These are phyloP conservation scores for Fibroporia radiculosa DNA, from an alignment of 768 basidiomycete genomes.

Conservation along the genomic window DNA sequence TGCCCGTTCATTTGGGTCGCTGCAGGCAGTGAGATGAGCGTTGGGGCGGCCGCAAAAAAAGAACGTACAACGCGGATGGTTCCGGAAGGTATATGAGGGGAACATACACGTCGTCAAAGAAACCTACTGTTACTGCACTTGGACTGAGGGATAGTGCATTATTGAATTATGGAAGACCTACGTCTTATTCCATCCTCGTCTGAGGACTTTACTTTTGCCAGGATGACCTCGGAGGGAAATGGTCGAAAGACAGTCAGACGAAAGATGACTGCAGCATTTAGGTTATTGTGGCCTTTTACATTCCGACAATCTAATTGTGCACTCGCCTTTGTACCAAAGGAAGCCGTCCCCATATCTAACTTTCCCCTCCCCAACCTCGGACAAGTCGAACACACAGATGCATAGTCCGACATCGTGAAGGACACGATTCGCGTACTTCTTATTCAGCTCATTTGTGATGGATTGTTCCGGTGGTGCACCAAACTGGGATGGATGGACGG, in stretches of 20 bases:
- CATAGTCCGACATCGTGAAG: constrained; percentile 89
- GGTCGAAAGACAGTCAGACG: constrained; percentile 88
- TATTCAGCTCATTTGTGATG: constrained; percentile 80
- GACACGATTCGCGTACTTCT: constrained; percentile 91
- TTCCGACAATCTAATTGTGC: no score
- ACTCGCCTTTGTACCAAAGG: constrained; percentile 86
- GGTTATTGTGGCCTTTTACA: not conserved
- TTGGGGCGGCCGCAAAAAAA: not conserved
- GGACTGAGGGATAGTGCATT: not conserved
- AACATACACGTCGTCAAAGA: constrained; percentile 93
- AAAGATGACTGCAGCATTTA: constrained; percentile 60
- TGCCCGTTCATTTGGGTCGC: constrained; percentile 76
- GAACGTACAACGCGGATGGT: constrained; percentile 66
- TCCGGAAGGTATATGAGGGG: constrained; percentile 74
- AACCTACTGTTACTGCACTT: constrained; percentile 68
- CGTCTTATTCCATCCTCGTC: constrained; percentile 81
- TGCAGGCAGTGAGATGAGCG: constrained; percentile 19
- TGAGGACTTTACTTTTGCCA: constrained; percentile 83
- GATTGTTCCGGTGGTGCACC: constrained; percentile 70
- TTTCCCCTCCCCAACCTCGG: constrained; percentile 83
- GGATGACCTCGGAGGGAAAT: constrained; percentile 81
- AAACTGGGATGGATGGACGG: constrained; percentile 85
- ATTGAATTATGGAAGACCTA: constrained; percentile 29
- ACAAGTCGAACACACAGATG: constrained; percentile 82
- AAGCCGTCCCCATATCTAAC: constrained; percentile 93